These are phyloP conservation scores for Helotiales sp. DNA, from an alignment of 2,329 filamentous ascomycete species.

Conservation along the genomic window DNA sequence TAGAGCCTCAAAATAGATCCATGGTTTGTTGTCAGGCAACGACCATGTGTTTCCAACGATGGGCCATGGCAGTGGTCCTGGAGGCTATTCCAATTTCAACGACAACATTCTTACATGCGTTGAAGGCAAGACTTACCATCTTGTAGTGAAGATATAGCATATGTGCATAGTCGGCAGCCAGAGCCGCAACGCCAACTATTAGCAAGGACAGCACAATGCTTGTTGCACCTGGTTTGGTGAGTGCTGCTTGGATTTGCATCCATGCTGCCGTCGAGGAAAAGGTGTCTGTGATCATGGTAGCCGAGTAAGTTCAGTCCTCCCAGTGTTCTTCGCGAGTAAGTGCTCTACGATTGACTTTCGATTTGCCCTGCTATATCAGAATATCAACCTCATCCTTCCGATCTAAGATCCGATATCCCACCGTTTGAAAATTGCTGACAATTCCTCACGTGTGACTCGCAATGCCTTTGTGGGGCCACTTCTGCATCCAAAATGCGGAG, in stretches of 20 bases:
- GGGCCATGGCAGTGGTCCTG: slow-evolving; percentile 23
- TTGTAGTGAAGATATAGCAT: slow-evolving; percentile 23
- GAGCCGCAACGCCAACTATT: neutral
- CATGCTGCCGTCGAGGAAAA: slow-evolving; percentile 16
- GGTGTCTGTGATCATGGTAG: slow-evolving; percentile 12
- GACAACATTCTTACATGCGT: neutral
- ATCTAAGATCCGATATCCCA: neutral
- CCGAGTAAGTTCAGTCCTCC: neutral
- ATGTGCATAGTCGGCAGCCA: slow-evolving; percentile 20
- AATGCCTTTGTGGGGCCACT: neutral
- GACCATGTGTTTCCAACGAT: slow-evolving; percentile 24
- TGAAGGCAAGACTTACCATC: slow-evolving; percentile 14
- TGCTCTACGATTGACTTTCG: neutral
- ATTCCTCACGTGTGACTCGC: neutral
- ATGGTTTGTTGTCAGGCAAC: slow-evolving; percentile 23
- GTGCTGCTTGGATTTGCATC: slow-evolving; percentile 17
- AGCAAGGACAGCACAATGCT: slow-evolving; percentile 8
- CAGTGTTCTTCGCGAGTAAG: neutral
- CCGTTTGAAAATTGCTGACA: neutral
- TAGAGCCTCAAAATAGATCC: slow-evolving; percentile 25
- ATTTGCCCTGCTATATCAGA: neutral
- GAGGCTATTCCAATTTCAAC: slow-evolving; percentile 17
- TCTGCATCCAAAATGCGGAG: neutral
- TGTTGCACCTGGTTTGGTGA: slow-evolving; percentile 8
- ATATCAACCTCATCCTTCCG: neutral